Percentiles rank a stretch among this genome's conserved stretches.
Evolutionary conservation across 768 basidiomycete species (phyloP).

Genomic region (Amanita fuliginea): DNA sequence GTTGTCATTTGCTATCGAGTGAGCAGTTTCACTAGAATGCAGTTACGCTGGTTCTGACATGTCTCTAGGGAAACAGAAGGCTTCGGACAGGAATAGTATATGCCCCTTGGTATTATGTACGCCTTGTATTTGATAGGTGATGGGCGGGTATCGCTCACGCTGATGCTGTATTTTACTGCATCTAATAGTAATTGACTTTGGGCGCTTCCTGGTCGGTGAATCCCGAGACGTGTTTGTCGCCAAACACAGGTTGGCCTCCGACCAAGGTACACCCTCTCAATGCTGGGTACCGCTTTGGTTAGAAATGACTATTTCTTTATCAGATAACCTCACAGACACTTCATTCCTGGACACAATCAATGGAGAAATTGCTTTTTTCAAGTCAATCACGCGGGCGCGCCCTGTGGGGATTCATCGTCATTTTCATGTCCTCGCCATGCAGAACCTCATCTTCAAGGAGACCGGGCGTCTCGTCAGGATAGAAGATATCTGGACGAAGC

Average conservation of each 20-base stretch:
- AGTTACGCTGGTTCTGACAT: background rate
- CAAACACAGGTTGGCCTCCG: constrained; percentile 1
- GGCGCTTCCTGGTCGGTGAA: background rate
- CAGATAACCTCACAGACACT: constrained; percentile 14
- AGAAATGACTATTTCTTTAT: constrained; percentile 4
- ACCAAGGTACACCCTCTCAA: background rate
- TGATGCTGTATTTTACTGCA: background rate
- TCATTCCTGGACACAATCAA: constrained; percentile 60
- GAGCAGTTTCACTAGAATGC: constrained; percentile 16
- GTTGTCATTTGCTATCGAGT: constrained; percentile 78
- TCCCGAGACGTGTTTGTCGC: background rate
- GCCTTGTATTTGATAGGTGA: background rate
- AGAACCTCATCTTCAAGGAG: constrained; percentile 59
- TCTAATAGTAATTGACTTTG: background rate
- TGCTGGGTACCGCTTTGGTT: constrained; percentile 1
- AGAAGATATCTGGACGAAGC: constrained; percentile 68
- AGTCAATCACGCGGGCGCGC: constrained; percentile 68
- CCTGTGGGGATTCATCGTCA: constrained; percentile 78
- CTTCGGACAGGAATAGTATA: constrained; percentile 51
- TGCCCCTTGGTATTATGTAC: constrained; percentile 3
- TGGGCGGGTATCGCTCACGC: background rate
- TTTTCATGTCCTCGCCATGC: constrained; percentile 72
- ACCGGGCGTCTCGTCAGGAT: constrained; percentile 49
- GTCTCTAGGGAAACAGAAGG: constrained; percentile 62
- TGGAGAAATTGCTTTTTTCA: constrained; percentile 81